Evolutionary conservation across 768 basidiomycete genomes (phyloP).

Genomic region (Tylopilus cervinicoccineus): DNA sequence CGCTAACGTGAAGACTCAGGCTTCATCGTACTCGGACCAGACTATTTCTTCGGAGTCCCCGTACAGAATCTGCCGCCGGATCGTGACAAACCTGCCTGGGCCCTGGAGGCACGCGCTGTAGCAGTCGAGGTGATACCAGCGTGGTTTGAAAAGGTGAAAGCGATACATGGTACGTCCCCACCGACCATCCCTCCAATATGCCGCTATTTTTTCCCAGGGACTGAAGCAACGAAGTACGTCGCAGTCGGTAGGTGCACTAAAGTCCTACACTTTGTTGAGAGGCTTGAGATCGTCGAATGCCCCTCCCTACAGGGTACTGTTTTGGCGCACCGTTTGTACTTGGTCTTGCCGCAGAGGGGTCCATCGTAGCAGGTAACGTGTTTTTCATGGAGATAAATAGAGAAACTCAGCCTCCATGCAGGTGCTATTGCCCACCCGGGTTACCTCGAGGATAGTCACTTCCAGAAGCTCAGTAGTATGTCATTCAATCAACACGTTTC

Average conservation of each 20-base stretch:
- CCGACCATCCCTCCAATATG: neutral
- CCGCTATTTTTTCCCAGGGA: slow-evolving; percentile 8
- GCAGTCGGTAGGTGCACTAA: slow-evolving; percentile 36
- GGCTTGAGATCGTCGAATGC: neutral
- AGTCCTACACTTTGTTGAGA: neutral
- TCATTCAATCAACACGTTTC: neutral
- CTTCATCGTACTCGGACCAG: slow-evolving; percentile 53
- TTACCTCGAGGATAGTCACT: slow-evolving; percentile 48
- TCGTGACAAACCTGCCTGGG: slow-evolving; percentile 41
- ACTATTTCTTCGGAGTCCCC: slow-evolving; percentile 58
- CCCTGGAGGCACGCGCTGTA: slow-evolving; percentile 29
- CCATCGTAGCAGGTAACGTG: slow-evolving; percentile 41
- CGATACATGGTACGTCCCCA: slow-evolving; percentile 37
- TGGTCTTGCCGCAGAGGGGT: slow-evolving; percentile 41
- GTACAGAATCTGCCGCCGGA: slow-evolving; percentile 35
- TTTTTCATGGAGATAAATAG: neutral
- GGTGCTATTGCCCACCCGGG: slow-evolving; percentile 56
- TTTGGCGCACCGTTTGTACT: slow-evolving; percentile 51
- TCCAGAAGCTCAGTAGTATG: slow-evolving; percentile 47
- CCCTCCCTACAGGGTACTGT: slow-evolving; percentile 43
- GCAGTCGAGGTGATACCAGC: slow-evolving; percentile 40
- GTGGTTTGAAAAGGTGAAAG: slow-evolving; percentile 49
- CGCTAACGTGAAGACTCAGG: slow-evolving; percentile 32
- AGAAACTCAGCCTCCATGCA: neutral
- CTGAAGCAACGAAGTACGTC: slow-evolving; percentile 33